phyloP scores from a whole-genome alignment of 2,329 filamentous ascomycete genomes.

The Xylaria arbuscula region DNA sequence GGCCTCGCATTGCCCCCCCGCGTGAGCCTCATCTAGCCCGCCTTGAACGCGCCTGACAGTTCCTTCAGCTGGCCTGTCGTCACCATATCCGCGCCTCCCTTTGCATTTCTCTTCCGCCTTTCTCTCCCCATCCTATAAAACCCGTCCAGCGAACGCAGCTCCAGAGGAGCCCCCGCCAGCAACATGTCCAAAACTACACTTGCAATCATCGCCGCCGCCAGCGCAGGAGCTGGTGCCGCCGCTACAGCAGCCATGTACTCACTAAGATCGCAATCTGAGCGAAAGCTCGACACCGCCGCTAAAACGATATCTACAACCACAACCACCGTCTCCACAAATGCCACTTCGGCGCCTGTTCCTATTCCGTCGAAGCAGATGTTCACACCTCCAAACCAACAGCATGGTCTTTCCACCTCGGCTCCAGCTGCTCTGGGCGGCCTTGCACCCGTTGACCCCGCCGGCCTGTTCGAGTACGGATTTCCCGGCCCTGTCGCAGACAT shows the following conservation, averaged over 20 bases:
- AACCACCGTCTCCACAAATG: conserved; percentile 50
- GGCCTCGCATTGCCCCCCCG: conserved; percentile 41
- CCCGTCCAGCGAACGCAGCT: conserved; percentile 32
- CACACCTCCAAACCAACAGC: conserved; percentile 49
- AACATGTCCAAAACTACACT: conserved; percentile 83
- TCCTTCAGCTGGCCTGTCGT: conserved; percentile 34
- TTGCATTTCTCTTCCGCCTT: background rate
- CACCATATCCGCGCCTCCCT: conserved; percentile 17
- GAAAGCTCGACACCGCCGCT: conserved; percentile 52
- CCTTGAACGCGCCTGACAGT: conserved; percentile 43
- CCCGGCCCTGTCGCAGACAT: conserved; percentile 90
- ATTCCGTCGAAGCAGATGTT: conserved; percentile 70
- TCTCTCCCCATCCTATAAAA: conserved; percentile 39
- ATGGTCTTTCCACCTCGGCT: conserved; percentile 47
- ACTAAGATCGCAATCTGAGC: conserved; percentile 57
- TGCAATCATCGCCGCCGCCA: conserved; percentile 78
- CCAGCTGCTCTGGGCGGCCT: conserved; percentile 49
- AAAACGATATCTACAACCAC: conserved; percentile 54
- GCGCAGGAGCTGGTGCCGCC: conserved; percentile 80
- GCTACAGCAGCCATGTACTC: conserved; percentile 76
- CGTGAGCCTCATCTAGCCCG: conserved; percentile 47
- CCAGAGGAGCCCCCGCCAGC: conserved; percentile 38
- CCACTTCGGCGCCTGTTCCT: conserved; percentile 52
- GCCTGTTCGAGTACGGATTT: conserved; percentile 88
- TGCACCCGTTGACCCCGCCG: conserved; percentile 74